Evolutionary conservation across 495 filamentous ascomycete species (phyloP).

Genomic region (Endocarpon pusillum): DNA sequence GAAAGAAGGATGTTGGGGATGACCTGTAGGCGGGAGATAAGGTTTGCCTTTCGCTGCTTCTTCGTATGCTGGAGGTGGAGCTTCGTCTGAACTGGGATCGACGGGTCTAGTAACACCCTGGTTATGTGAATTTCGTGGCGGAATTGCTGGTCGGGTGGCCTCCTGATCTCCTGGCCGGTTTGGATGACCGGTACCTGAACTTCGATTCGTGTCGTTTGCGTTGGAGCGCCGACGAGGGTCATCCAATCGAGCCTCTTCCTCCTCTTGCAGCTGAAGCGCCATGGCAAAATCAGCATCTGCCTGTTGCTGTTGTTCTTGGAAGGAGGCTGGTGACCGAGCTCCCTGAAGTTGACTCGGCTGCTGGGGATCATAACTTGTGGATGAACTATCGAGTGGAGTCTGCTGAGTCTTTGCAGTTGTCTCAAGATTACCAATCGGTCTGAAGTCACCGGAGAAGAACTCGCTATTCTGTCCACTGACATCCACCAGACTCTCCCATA

Average conservation of each 20-base stretch:
- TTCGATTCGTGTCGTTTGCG: slow-evolving; percentile 5
- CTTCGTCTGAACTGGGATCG: slow-evolving; percentile 35
- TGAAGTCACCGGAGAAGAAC: slow-evolving; percentile 83
- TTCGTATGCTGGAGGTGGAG: slow-evolving; percentile 67
- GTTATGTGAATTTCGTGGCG: slow-evolving; percentile 14
- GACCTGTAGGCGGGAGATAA: slow-evolving; percentile 44
- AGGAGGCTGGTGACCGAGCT: not conserved
- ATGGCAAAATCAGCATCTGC: slow-evolving; percentile 34
- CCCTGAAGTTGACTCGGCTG: not conserved
- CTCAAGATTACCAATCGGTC: slow-evolving; percentile 46
- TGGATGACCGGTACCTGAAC: slow-evolving; percentile 5
- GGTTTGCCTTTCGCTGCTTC: slow-evolving; percentile 48
- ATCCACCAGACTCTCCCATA: slow-evolving; percentile 88
- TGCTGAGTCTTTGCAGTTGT: slow-evolving; percentile 6
- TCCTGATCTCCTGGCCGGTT: slow-evolving; percentile 9
- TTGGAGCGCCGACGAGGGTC: slow-evolving; percentile 3
- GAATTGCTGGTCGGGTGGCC: slow-evolving; percentile 7
- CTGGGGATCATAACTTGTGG: too few relatives aligned
- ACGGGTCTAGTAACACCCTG: slow-evolving; percentile 12
- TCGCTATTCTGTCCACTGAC: slow-evolving; percentile 69
- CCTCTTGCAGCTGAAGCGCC: slow-evolving; percentile 28
- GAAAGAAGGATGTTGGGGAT: slow-evolving; percentile 27
- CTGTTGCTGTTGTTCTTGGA: slow-evolving; percentile 24
- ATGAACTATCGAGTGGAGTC: not conserved
- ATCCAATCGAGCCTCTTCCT: slow-evolving; percentile 24